phyloP scores from a whole-genome alignment of 345 rosid species.

The Pistacia vera region DNA sequence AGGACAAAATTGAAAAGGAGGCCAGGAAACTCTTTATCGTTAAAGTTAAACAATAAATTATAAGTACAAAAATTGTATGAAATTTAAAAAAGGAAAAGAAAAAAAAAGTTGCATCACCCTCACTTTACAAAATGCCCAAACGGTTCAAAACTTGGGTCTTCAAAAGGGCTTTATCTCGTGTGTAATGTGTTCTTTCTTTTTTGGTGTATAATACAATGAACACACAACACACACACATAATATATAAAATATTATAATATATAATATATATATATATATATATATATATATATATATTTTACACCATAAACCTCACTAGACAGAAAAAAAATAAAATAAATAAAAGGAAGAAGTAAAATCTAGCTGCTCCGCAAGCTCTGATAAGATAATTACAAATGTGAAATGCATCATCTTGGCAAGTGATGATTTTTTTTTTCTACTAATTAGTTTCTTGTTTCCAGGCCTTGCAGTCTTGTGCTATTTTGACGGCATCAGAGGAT shows the following conservation, averaged over 20 bases:
- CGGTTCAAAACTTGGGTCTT: constrained; percentile 46
- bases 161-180: constrained; percentile 57
- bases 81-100: constrained; percentile 10
- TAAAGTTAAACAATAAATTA: not conserved
- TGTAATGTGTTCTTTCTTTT: constrained; percentile 17
- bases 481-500: constrained; percentile 68
- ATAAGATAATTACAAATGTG: constrained; percentile 47
- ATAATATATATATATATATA: too few species aligned
- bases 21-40: constrained; percentile 3
- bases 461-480: constrained; percentile 69
- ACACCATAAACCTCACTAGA: constrained; percentile 2
- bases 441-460: constrained; percentile 87
- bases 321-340: not conserved
- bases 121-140: constrained; percentile 48
- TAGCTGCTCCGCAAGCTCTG: not conserved
- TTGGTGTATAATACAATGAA: constrained; percentile 9
- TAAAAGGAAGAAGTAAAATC: not conserved
- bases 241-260: too few species aligned
- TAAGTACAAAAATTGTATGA: constrained; percentile 20
- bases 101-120: constrained; percentile 56
- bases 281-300: not conserved
- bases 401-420: constrained; percentile 72
- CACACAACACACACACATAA: too few species aligned
- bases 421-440: constrained; percentile 45
- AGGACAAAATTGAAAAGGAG: not conserved